Base-by-base conservation (phyloP, 2,329 filamentous ascomycete genomes). In the Lachnellula hyalina region DNA sequence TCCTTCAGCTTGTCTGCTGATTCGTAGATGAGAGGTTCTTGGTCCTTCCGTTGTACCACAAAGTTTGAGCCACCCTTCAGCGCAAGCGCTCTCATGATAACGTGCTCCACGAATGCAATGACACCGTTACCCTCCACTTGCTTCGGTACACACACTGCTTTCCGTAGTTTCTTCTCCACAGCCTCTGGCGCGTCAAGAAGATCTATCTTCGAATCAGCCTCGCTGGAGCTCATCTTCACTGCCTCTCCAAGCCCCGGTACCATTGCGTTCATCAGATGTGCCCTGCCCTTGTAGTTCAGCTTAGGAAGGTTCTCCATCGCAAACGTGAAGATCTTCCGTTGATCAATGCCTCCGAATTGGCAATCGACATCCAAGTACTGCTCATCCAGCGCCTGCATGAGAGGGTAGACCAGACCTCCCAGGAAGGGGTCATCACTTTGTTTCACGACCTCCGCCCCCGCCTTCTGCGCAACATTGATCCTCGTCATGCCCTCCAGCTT, bases 371-470 rank as follows among this genome's bases (percentile, higher is more conserved):
- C 85, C 3, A 99, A 77, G 76, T 96, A 85, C 51, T 66, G 60
- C 74, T 97, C 93, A 67, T 97, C 93, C 47, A 97, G 76, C 0
- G 89, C 89, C 73, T 97, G 94, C 73, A 99, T 85, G 47, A 95
- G 78, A 1, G 90, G 89, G 76, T 95, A 95, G 58, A 93, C 80
- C 12, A 93, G 77, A 1, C 89, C 89, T 54, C 81, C 84, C 52
- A 95, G 70, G 3, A 87, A 82, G 9, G 87, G 82, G 66, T 93
- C 91, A 54, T 83, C 81, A 3, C 87, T 84, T 75, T 97, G 91
- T 79, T 97, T 97, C 62, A 99, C 93, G 7, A 97, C 84, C 73
- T 97, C 94, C 1, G 90, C 89, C 40, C 93, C 93, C 0, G 93
- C 92, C 73, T 90, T 94, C 73, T 91, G 90, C 15, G 91, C 90